Evolutionary conservation across 305 asterid species (phyloP).

Genomic region (Galium porrigens): DNA sequence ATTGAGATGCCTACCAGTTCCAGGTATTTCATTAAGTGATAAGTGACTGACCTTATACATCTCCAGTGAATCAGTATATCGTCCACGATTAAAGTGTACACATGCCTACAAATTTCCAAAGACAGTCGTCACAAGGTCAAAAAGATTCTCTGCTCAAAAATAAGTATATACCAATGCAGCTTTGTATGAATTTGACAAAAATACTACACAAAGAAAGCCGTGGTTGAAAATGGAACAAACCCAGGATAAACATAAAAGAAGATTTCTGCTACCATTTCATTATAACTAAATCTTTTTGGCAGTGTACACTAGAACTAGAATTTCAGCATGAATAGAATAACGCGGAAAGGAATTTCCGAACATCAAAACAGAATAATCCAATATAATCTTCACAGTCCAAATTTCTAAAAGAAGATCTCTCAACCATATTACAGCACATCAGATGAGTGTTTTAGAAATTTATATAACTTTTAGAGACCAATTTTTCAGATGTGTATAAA

Average conservation of each 20-base stretch:
- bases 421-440: not conserved
- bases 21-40: conserved; percentile 9
- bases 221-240: not conserved
- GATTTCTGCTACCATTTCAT: not conserved
- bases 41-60: conserved; percentile 59
- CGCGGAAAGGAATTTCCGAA: not conserved
- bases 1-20: not conserved
- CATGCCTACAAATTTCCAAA: conserved; percentile 57
- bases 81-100: conserved; percentile 79
- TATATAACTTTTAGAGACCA: not conserved
- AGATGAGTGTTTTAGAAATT: not conserved
- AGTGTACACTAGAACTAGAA: not conserved
- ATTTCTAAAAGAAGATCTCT: not conserved
- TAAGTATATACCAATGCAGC: not conserved
- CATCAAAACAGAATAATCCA: conserved; percentile 5
- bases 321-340: not conserved
- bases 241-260: not conserved
- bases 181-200: not conserved
- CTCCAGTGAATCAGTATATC: conserved; percentile 72
- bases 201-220: not conserved
- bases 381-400: not conserved
- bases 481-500: too few relatives aligned
- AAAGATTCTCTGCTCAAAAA: not conserved
- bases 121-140: not conserved
- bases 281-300: not conserved